Base-by-base conservation (phyloP, 306 rosid species). In the Castanospermum australe region DNA sequence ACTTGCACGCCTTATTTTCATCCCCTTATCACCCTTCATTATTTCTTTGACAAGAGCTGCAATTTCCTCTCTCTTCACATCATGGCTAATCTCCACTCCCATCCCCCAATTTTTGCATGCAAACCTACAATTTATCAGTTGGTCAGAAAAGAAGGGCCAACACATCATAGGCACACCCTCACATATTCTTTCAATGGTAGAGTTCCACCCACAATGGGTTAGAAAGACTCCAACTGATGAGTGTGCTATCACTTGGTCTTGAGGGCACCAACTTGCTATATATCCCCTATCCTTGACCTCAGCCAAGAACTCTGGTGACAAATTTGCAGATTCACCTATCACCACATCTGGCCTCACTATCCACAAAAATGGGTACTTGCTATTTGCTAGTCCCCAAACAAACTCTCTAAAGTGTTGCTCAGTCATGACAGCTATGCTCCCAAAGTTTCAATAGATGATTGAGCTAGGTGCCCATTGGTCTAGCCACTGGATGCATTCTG, bases 151-250 rank as follows among this genome's bases (percentile, higher is more conserved):
- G 62, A 84, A 87, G 21, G 90, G 88, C 32, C 88, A 87, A 25
- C 82, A 84, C 24, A 87, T 84, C 6, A 87, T 17, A 18, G 86
- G 88, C 54, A 87, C 84, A 41, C 88, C 84, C 1, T 30, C 61
- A 60, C 67, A 38, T 12, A 84, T 9, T 48, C 59, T 55, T 75
- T 87, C 90, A 10, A 65, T 1, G 0, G 33, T 79, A 28, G 90
- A 84, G 66, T 87, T 87, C 90, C 90, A 87, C 11, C 88, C 88
- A 36, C 84, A 64, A 11, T 87, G 90, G 20, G 84, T 78, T 24
- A 84, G 20, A 4, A 84, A 87, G 2, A 39, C 85, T 22, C 83
- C 90, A 11, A 81, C 45, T 1, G 88, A 84, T 47, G 85, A 82
- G 52, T 87, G 90, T 39, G 56, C 83, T 10, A 84, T 13, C 18